These are phyloP conservation scores for Malassezia arunalokei DNA, from an alignment of 1,284 basidiomycete genomes.

Conservation along the genomic window DNA sequence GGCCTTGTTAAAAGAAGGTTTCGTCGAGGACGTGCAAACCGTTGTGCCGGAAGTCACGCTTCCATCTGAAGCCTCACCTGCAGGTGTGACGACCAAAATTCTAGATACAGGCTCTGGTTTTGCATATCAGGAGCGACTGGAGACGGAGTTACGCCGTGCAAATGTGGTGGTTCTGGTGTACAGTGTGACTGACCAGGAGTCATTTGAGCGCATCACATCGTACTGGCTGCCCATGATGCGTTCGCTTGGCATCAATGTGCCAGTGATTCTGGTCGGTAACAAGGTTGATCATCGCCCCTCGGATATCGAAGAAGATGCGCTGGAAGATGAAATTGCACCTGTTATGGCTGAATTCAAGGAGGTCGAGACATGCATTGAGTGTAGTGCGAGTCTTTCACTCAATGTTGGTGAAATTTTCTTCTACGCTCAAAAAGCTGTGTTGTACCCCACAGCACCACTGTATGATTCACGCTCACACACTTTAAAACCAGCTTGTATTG, in stretches of 20 bases:
- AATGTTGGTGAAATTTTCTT: slow-evolving; percentile 99
- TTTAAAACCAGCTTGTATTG: slow-evolving; percentile 72
- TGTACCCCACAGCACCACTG: slow-evolving; percentile 89
- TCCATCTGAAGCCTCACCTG: slow-evolving; percentile 40
- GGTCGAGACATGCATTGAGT: slow-evolving; percentile 95
- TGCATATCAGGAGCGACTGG: slow-evolving; percentile 71
- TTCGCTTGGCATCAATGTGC: slow-evolving; percentile 77
- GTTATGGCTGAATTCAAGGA: slow-evolving; percentile 46
- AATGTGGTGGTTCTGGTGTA: slow-evolving; percentile 95
- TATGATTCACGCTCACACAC: slow-evolving; percentile 88
- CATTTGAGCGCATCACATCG: slow-evolving; percentile 92
- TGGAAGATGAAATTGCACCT: slow-evolving; percentile 58
- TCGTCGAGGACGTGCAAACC: slow-evolving; percentile 64
- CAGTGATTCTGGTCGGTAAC: slow-evolving; percentile 93
- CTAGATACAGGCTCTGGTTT: slow-evolving; percentile 47
- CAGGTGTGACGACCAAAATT: slow-evolving; percentile 42
- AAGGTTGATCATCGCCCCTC: slow-evolving; percentile 92
- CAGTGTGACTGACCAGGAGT: slow-evolving; percentile 83
- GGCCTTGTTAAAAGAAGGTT: slow-evolving; percentile 65
- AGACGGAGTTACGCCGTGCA: slow-evolving; percentile 86
- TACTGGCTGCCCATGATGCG: slow-evolving; percentile 97
- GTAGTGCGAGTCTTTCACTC: slow-evolving; percentile 62
- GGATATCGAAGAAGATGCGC: slow-evolving; percentile 79
- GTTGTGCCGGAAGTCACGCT: slow-evolving; percentile 41
- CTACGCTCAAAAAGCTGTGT: slow-evolving; percentile 94